Evolutionary conservation across 2,329 filamentous ascomycete genomes (phyloP).

Genomic region (Madurella fahalii): DNA sequence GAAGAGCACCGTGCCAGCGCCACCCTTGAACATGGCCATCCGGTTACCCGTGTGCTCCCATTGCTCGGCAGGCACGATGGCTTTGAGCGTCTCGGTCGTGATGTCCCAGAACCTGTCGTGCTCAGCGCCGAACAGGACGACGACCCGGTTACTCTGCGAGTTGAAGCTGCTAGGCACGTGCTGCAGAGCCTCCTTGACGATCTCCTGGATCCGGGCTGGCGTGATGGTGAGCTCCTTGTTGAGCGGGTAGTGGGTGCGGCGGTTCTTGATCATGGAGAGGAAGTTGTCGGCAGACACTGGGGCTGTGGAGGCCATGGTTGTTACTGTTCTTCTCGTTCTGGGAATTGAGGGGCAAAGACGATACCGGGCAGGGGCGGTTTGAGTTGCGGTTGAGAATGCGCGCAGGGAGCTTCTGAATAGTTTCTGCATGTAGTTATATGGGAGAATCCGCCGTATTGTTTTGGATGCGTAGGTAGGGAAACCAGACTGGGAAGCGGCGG

Average conservation of each 20-base stretch:
- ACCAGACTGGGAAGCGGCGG: too few species aligned
- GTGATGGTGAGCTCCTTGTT: slow-evolving; percentile 59
- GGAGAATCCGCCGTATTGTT: background rate
- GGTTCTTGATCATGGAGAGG: slow-evolving; percentile 61
- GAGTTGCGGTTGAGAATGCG: slow-evolving; percentile 1
- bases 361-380: background rate
- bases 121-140: slow-evolving; percentile 75
- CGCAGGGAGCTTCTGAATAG: slow-evolving; percentile 1
- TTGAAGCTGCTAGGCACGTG: slow-evolving; percentile 83
- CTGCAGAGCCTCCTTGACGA: slow-evolving; percentile 60
- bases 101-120: slow-evolving; percentile 88
- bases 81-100: slow-evolving; percentile 59
- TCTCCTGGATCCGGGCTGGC: slow-evolving; percentile 57
- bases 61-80: slow-evolving; percentile 61
- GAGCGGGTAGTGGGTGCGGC: slow-evolving; percentile 66
- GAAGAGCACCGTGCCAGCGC: slow-evolving; percentile 80
- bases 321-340: slow-evolving; percentile 32
- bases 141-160: slow-evolving; percentile 73
- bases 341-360: slow-evolving; percentile 18
- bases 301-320: slow-evolving; percentile 41
- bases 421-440: slow-evolving; percentile 1
- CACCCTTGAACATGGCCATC: slow-evolving; percentile 59
- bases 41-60: slow-evolving; percentile 51
- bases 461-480: background rate
- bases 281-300: slow-evolving; percentile 55